A percentile compares a stretch with the other conserved stretches of the same genome.
Conservation (phyloP, 2,329 filamentous ascomycete species). For the Stagonosporopsis chrysanthemi region DNA sequence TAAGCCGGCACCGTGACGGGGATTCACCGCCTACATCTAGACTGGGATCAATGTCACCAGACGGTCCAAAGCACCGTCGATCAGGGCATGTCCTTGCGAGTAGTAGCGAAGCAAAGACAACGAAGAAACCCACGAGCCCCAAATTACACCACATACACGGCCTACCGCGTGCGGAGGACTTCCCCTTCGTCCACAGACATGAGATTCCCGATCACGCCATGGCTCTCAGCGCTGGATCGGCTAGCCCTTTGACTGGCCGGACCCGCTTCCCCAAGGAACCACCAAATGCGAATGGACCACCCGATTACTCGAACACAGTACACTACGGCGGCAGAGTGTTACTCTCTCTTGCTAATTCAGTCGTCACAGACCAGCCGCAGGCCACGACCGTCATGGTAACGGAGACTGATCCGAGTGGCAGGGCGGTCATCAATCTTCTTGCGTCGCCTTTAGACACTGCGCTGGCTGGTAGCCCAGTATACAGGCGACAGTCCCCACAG, state of each 20-base stretch:
- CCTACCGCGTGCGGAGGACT: constrained; percentile 24
- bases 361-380: not conserved
- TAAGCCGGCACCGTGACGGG: not conserved
- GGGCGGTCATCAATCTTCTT: not conserved
- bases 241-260: constrained; percentile 20
- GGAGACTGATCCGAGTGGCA: not conserved
- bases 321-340: constrained; percentile 1
- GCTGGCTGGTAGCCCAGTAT: not conserved
- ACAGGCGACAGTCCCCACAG: constrained; percentile 1
- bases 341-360: not conserved
- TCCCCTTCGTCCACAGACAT: constrained; percentile 33
- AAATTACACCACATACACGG: constrained; percentile 33
- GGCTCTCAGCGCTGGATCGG: constrained; percentile 22
- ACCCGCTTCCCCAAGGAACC: not conserved
- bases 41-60: not conserved
- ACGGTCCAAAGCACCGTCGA: not conserved
- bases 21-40: not conserved
- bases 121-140: constrained; percentile 20
- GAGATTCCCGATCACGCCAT: constrained; percentile 30
- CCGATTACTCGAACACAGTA: constrained; percentile 3
- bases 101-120: not conserved
- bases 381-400: constrained; percentile 4
- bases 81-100: not conserved
- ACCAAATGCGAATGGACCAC: no score
- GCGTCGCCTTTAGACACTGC: not conserved